Evolutionary conservation across 129 eudicot genomes (phyloP).

Genomic region (Lactuca saligna): DNA sequence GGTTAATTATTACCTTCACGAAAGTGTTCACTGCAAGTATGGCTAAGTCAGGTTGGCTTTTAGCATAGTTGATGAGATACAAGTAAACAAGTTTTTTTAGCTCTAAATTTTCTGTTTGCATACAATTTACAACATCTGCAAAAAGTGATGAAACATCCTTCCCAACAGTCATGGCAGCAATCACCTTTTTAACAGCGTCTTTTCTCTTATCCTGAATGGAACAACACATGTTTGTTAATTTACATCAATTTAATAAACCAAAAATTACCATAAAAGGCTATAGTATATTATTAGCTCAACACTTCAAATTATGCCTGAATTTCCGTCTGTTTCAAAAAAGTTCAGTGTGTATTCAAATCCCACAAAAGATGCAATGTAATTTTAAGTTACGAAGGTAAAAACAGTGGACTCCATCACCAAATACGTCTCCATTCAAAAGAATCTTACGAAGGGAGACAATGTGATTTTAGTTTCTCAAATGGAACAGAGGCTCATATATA

Average conservation of each 20-base stretch:
- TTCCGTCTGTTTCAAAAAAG: too few relatives aligned
- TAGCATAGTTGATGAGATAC: constrained; percentile 96
- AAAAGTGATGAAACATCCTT: constrained; percentile 98
- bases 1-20: constrained; percentile 79
- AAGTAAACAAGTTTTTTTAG: constrained; percentile 93
- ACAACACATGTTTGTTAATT: not conserved
- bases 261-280: not conserved
- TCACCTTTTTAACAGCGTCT: constrained; percentile 98
- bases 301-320: not conserved
- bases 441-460: too few relatives aligned
- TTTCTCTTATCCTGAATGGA: constrained; percentile 87
- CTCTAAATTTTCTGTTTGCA: constrained; percentile 98
- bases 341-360: too few relatives aligned
- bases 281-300: not conserved
- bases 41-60: constrained; percentile 97
- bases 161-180: constrained; percentile 99
- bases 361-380: too few relatives aligned
- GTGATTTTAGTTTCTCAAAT: too few relatives aligned
- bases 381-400: too few relatives aligned
- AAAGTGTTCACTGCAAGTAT: constrained; percentile 98
- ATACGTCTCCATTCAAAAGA: too few relatives aligned
- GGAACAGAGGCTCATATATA: too few relatives aligned
- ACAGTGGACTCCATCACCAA: too few relatives aligned
- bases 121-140: constrained; percentile 95
- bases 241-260: not conserved